Base-by-base conservation (phyloP, 2,329 filamentous ascomycete genomes). In the Fusarium falciforme region DNA sequence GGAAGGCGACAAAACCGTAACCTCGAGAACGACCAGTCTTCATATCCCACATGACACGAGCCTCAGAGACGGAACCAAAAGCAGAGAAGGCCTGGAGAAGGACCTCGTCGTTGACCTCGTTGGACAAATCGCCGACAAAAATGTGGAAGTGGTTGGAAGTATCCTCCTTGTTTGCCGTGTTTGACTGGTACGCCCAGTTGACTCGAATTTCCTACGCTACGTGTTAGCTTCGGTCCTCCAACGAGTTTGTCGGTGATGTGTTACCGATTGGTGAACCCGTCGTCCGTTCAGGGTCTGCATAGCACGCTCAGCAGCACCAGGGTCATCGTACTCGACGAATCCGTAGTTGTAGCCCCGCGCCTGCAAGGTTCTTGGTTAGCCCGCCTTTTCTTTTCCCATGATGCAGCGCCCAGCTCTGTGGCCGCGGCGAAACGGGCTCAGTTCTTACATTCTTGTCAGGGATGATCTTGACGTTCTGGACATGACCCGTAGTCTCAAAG, bases 1-100 rank as follows among this genome's bases (percentile, higher is more conserved):
- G 93, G 89, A 97, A 99, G 59, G 96, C 96, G 77, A 98, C 96
- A 81, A 99, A 99, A 14, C 96, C 96, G 81, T 99, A 99, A 70
- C 96, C 96, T 82, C 96, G 94, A 76, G 96, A 98, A 74, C 96
- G 93, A 76, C 96, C 96, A 38, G 96, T 99, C 89, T 99, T 99
- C 96, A 99, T 99, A 83, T 99, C 96, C 96, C 96, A 99, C 96
- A 99, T 99, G 74, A 99, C 96, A 79, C 96, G 95, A 69, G 96
- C 96, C 84, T 99, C 96, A 4, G 96, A 99, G 58, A 99, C 95
- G 14, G 92, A 94, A 44, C 96, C 96, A 83, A 98, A 99, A 52
- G 94, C 94, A 57, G 94, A 97, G 85, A 99, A 99, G 14, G 96
- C 96, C 84, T 98, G 95, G 17, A 93, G 88, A 25, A 99, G 89